Evolutionary conservation across 306 rosid genomes (phyloP), one percentile per base, ranked within the genome.

Genomic region (Trifolium repens): DNA sequence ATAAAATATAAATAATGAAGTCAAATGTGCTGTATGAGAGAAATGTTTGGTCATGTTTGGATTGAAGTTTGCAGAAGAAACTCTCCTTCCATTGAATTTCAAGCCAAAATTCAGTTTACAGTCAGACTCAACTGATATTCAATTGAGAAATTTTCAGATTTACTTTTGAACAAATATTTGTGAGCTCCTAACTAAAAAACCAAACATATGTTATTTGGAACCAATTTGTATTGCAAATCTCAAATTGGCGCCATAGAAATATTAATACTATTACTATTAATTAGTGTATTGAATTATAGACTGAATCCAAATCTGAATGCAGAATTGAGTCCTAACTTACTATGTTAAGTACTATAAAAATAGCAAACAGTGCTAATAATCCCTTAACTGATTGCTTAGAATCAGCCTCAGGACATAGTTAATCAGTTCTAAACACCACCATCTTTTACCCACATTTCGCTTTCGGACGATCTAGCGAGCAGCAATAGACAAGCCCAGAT

Each of bases 401-500:
- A 26, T 12, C 64, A 26, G n/a, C 39, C 8, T 58, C 37, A 58
- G 39, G 39, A n/a, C 57, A 5, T 16, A 2, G 9, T 13, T 15
- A 54, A 50, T 16, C 30, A 53, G 58, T 2, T 6, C 61, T 57
- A 58, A 57, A 68, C 5, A 50, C 57, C 50, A 77, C 16, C 55
- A 19, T 5, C 34, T 35, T 62, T 6, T 59, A 59, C 17, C 34
- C 39, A 27, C 17, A 59, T 26, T 55, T 54, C 8, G 12, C 60
- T n/a, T 39, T 67, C 46, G 30, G n/a, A 53, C 26, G 26, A 55
- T 74, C 71, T 32, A 3, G 12, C 57, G 42, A 73, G 43, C 60
- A 17, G 59, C 27, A 32, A 12, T 49, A n/a, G 54, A 72, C 75
- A 71, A 77, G 19, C 44, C 61, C 72, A 74, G 57, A 73, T 22